These are phyloP conservation scores for Neocucurbitaria cava DNA, from an alignment of 2,329 filamentous ascomycete genomes.

Conservation along the genomic window DNA sequence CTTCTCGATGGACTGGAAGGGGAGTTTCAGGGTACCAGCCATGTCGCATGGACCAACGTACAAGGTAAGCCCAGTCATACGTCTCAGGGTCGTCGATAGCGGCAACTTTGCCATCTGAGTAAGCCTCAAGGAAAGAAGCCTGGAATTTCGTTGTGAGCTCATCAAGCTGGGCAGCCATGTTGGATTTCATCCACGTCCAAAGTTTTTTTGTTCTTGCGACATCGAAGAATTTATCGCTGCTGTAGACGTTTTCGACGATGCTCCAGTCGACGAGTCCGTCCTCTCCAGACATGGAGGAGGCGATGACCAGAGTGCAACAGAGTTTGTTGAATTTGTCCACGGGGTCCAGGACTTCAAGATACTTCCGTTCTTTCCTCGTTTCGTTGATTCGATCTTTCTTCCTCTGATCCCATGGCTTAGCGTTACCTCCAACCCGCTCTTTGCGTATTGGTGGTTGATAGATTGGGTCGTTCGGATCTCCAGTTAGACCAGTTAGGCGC, in stretches of 20 bases:
- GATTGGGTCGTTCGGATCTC: constrained; percentile 37
- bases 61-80: constrained; percentile 72
- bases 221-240: constrained; percentile 45
- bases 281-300: constrained; percentile 45
- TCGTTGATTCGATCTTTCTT: constrained; percentile 18
- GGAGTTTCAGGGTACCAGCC: constrained; percentile 35
- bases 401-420: constrained; percentile 20
- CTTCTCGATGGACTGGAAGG: constrained; percentile 29
- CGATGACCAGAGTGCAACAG: constrained; percentile 38
- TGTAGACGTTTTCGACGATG: constrained; percentile 50
- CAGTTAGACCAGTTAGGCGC: constrained; percentile 44
- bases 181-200: constrained; percentile 47
- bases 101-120: constrained; percentile 67
- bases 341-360: constrained; percentile 23
- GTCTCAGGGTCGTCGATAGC: constrained; percentile 65
- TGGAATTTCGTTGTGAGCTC: constrained; percentile 70
- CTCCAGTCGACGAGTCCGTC: constrained; percentile 50
- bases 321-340: constrained; percentile 40
- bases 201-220: constrained; percentile 43
- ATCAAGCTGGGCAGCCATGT: constrained; percentile 56
- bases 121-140: constrained; percentile 69
- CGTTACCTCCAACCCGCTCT: neutral
- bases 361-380: constrained; percentile 22
- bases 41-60: constrained; percentile 69
- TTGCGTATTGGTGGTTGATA: constrained; percentile 25